Evolutionary conservation across 306 rosid species (phyloP), one percentile per base, ranked within the genome.

Genomic region (Citrullus colocynthis): DNA sequence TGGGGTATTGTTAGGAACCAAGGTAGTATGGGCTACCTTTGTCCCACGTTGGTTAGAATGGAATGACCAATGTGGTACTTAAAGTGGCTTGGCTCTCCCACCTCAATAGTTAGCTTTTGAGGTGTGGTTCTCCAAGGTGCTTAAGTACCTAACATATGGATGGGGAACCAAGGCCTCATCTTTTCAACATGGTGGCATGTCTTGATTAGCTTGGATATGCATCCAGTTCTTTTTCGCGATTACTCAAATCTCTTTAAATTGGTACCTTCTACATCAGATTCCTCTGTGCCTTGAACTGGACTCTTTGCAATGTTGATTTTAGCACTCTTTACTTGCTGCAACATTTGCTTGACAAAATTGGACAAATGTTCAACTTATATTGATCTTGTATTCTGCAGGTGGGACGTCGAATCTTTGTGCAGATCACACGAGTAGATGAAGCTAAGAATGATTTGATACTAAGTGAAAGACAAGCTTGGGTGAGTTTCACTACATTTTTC

Each of bases 381-480:
- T 49, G 59, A 60, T 48, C 37, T 82, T 83, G 36, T 73, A 79
- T 83, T 79, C 65, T 85, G 77, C 79, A 95, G 99, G 99, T 91
- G 83, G 99, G 99, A 34, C 76, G 88, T 55, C 78, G 51, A 63
- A 82, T 91, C 79, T 59, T 69, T 79, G 97, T 92, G 81, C 87
- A 75, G 87, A 85, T 95, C 80, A 86, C 88, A 74, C 96, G 90
- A 62, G 78, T 90, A 66, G 95, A 91, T 56, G 97, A 95, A 88
- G 71, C 80, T 80, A 95, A 85, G 80, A 92, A 95, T 81, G 90
- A 83, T 82, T 81, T 95, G 75, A 81, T 92, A 82, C 88, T 92
- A 76, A 91, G 97, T 76, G 96, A 92, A 83, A 91, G 83, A 85
- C 87, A 83, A 81, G 97, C 99, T 57, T 95, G 97, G 99, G 99